A percentile compares a stretch with the other conserved stretches of the same genome.
phyloP scores from a whole-genome alignment of 1,284 basidiomycete genomes.

The Heterobasidion occidentale region DNA sequence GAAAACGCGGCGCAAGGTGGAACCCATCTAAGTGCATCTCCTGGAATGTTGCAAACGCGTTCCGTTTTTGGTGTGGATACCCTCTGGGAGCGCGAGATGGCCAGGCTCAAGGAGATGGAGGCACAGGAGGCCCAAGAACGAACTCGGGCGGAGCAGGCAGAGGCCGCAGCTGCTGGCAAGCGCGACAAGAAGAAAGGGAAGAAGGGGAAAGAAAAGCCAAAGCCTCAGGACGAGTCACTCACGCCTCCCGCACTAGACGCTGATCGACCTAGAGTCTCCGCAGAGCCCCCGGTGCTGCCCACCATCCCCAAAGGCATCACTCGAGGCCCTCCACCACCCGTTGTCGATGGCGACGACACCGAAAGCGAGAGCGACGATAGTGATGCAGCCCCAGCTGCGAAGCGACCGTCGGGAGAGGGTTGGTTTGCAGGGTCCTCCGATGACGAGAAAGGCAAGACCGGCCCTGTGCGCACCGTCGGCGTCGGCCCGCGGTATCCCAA shows the following conservation, averaged over 20 bases:
- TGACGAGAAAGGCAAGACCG: conserved; percentile 36
- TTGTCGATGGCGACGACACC: conserved; percentile 33
- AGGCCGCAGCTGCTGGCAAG: conserved; percentile 31
- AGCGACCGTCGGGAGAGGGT: conserved; percentile 17
- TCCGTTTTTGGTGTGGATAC: conserved; percentile 83
- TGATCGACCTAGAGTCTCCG: conserved; percentile 14
- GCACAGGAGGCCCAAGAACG: conserved; percentile 47
- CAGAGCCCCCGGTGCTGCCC: conserved; percentile 48
- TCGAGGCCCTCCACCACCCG: conserved; percentile 32
- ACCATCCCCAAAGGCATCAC: conserved; percentile 37
- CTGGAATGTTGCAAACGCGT: conserved; percentile 31
- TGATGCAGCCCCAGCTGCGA: conserved; percentile 18
- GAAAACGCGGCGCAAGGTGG: conserved; percentile 28
- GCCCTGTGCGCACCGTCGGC: conserved; percentile 45
- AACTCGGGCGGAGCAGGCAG: conserved; percentile 37
- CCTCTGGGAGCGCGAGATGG: conserved; percentile 74
- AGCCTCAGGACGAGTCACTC: conserved; percentile 5
- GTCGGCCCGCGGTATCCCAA: conserved; percentile 42
- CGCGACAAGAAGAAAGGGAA: conserved; percentile 24
- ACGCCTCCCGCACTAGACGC: conserved; percentile 5
- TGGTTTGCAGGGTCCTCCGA: conserved; percentile 59
- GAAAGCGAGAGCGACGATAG: conserved; percentile 47
- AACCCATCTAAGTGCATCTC: conserved; percentile 7
- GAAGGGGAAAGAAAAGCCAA: conserved; percentile 24
- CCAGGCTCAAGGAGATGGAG: conserved; percentile 66